These are phyloP conservation scores for Diplogelasinospora grovesii DNA, from an alignment of 495 filamentous ascomycete genomes.

Conservation along the genomic window DNA sequence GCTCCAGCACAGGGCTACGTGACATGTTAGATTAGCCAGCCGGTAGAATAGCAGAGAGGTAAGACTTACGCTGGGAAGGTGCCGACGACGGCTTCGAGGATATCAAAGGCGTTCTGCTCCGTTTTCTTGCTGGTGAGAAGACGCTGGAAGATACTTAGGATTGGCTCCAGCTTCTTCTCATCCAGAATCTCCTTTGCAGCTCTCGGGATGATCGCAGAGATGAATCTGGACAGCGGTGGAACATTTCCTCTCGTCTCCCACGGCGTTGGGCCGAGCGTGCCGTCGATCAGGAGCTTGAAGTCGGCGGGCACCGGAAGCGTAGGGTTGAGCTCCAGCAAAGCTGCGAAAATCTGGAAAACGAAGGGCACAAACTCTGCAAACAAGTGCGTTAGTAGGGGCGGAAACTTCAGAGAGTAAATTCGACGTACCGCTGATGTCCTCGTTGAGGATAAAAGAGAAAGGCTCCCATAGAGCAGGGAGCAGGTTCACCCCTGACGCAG, in stretches of 20 bases:
- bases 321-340: slow-evolving; percentile 77
- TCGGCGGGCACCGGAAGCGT: slow-evolving; percentile 63
- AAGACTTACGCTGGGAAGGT: slow-evolving; percentile 60
- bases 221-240: slow-evolving; percentile 76
- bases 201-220: slow-evolving; percentile 78
- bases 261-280: slow-evolving; percentile 64
- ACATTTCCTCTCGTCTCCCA: slow-evolving; percentile 94
- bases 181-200: slow-evolving; percentile 62
- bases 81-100: slow-evolving; percentile 71
- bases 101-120: slow-evolving; percentile 78
- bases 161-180: slow-evolving; percentile 63
- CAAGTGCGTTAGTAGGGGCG: slow-evolving; percentile 8
- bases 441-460: slow-evolving; percentile 66
- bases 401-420: not conserved
- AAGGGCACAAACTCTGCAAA: slow-evolving; percentile 85
- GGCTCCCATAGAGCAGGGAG: slow-evolving; percentile 71
- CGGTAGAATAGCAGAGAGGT: not conserved
- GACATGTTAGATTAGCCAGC: slow-evolving; percentile 21
- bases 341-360: slow-evolving; percentile 89
- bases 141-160: slow-evolving; percentile 89
- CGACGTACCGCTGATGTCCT: slow-evolving; percentile 67
- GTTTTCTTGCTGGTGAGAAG: slow-evolving; percentile 66
- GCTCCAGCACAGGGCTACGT: slow-evolving; percentile 57
- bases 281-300: slow-evolving; percentile 67
- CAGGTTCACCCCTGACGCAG: slow-evolving; percentile 61